Percentiles rank a stretch among this genome's conserved stretches.
phyloP scores from a whole-genome alignment of 2,329 filamentous ascomycete species.

The Falciphora oryzae region DNA sequence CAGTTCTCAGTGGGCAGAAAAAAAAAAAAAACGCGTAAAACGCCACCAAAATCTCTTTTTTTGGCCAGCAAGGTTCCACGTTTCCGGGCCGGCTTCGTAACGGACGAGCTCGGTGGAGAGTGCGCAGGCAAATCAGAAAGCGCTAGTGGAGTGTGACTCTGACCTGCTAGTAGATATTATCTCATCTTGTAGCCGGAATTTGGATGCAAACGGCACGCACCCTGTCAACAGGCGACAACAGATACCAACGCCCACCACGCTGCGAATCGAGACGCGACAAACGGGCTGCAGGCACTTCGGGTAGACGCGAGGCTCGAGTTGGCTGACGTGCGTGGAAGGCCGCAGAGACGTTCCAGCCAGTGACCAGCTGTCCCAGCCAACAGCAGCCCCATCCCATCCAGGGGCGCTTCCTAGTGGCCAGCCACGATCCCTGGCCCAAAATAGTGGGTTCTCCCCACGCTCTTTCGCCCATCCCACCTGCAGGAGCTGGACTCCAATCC shows the following conservation, averaged over 20 bases:
- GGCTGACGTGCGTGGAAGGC: neutral
- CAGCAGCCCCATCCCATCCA: neutral
- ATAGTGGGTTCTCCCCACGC: neutral
- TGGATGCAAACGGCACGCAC: no score
- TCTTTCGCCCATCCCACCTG: neutral
- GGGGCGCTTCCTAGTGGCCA: neutral
- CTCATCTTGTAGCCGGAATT: no score
- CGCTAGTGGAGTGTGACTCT: no score
- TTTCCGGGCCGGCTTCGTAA: no score
- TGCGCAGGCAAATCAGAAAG: no score
- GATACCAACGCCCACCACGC: neutral
- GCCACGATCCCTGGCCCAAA: neutral
- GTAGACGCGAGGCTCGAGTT: neutral
- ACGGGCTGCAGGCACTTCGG: neutral
- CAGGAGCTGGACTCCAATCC: neutral
- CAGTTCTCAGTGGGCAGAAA: no score
- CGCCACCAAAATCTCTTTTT: no score
- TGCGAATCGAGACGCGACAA: neutral
- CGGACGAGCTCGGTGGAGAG: no score
- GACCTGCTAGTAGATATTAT: no score
- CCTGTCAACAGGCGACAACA: no score
- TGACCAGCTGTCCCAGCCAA: neutral
- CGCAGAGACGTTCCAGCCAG: neutral
- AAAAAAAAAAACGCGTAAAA: no score
- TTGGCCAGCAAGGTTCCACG: no score